phyloP scores from a whole-genome alignment of 2,329 filamentous ascomycete genomes.

The Chaetomium strumarium region DNA sequence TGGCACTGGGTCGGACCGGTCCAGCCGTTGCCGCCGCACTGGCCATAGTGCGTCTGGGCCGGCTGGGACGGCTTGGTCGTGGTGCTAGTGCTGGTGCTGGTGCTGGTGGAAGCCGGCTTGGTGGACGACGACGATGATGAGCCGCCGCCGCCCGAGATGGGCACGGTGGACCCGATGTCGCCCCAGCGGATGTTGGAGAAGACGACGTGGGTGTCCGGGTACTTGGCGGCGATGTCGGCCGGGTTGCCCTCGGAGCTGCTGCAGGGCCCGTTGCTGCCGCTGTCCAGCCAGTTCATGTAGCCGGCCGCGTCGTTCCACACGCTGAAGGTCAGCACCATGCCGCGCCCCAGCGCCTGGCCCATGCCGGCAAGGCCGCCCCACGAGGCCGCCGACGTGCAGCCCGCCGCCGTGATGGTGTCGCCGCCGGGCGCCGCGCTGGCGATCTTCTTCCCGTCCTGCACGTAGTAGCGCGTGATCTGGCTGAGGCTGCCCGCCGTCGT shows the following conservation, averaged over 20 bases:
- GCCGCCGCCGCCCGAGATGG: neutral
- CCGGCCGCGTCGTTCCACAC: slow-evolving; percentile 50
- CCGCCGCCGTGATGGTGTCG: slow-evolving; percentile 22
- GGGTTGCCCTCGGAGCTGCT: slow-evolving; percentile 49
- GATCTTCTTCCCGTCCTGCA: slow-evolving; percentile 39
- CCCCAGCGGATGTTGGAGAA: slow-evolving; percentile 54
- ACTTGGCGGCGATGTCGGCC: slow-evolving; percentile 36
- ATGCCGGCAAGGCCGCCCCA: slow-evolving; percentile 27
- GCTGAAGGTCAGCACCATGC: slow-evolving; percentile 49
- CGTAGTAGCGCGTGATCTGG: slow-evolving; percentile 43
- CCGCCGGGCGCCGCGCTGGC: neutral
- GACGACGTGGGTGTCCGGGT: slow-evolving; percentile 44
- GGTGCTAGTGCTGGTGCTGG: neutral
- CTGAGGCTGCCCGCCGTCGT: slow-evolving; percentile 29
- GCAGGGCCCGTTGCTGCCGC: slow-evolving; percentile 47
- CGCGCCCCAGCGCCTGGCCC: slow-evolving; percentile 37
- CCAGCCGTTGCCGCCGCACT: slow-evolving; percentile 1
- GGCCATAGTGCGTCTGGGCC: slow-evolving; percentile 3
- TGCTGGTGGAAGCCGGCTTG: neutral
- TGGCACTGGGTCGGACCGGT: slow-evolving; percentile 2
- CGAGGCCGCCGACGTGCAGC: slow-evolving; percentile 22
- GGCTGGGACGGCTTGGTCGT: neutral
- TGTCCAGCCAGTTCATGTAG: slow-evolving; percentile 54
- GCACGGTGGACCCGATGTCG: slow-evolving; percentile 36
- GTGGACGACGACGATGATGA: slow-evolving; percentile 18